Base-by-base conservation (phyloP, 2,329 filamentous ascomycete genomes). In the Talaromyces piceae region DNA sequence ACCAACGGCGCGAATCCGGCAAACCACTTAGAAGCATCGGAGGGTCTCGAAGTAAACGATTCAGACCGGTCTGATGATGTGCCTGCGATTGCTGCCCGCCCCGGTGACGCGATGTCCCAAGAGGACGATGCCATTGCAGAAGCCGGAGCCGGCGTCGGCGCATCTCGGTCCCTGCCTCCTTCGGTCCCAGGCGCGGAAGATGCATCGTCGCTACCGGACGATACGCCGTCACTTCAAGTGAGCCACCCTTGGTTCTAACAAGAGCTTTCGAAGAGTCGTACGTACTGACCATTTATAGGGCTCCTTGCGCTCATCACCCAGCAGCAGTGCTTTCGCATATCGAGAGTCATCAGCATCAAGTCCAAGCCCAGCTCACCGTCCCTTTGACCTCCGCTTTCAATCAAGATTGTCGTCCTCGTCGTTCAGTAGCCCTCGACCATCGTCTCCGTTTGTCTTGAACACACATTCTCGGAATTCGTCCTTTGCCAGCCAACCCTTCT, bases 351-450 rank as follows among this genome's bases (percentile, higher is more conserved):
- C 86, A 18, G 78, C 82, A 54, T 70, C 86, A 57, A 89, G 86
- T 59, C 84, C 88, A 12, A 88, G 86, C 13, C 87, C 87, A 18
- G 90, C 88, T 13, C 86, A 96, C 61, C 83, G 91, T 63, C 91
- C 93, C 4, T 98, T 98, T 67, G 93, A 98, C 66, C 83, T 89
- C 57, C 84, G 93, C 51, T 98, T 98, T 70, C 90, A 94, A 65
- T 91, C 91, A 13, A 84, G 91, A 45, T 81, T 96, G 53, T 83
- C 84, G 8, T 81, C 85, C 12, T 80, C 79, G 4, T 76, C 78
- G 8, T 67, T 76, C 2, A 67, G 69, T 12, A 82, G 82, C 23
- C 83, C 87, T 27, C 81, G 91, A 52, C 78, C 86, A 5, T 77
- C 79, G 1, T 95, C 91, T 1, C 90, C 90, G 1, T 87, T 84